Base-by-base conservation (phyloP, 2,329 filamentous ascomycete species). In the Cordyceps javanica region DNA sequence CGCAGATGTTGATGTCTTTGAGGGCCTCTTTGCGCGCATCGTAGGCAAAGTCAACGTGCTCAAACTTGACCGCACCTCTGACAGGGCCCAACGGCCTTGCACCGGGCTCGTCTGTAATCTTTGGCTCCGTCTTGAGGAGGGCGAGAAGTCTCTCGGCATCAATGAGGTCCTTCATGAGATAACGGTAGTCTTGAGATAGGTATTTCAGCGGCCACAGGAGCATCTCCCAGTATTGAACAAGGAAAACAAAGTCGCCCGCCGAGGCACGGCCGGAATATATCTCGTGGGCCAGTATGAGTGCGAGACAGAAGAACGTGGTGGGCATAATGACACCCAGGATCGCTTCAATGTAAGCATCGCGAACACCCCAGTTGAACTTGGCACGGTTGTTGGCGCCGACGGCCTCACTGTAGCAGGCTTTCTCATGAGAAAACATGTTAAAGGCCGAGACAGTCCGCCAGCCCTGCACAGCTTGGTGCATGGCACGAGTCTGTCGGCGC, bases 201-300 rank as follows among this genome's bases (percentile, higher is more conserved):
- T 62, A 71, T 67, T 63, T 61, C 69, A 71, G 41, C 19, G 65
- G 64, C 58, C 54, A 81, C 64, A 63, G 76, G 72, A 55, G 59
- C 32, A 60, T 56, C 3, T 69, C 68, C 85, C 83, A 88, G 67
- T 87, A 87, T 34, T 80, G 77, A 30, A 84, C 72, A 28, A 88
- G 69, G 23, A 81, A 82, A 6, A 87, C 80, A 60, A 88, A 83
- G 60, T 79, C 79, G 32, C 85, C 85, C 10, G 86, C 73, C 0
- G 78, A 75, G 9, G 49, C 49, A 41, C 49, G 49, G 7, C 49
- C 38, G 2, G 34, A 25, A 44, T 76, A 77, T 9, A 68, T 66
- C 1, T 78, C 78, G 38, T 73, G 71, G 0, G 75, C 70, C 34
- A 86, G 78, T 60, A 81, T 75, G 58, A 78, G 77, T 1, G 45